Conservation (phyloP, 495 filamentous ascomycete genomes). For the Podospora pseudoanserina region DNA sequence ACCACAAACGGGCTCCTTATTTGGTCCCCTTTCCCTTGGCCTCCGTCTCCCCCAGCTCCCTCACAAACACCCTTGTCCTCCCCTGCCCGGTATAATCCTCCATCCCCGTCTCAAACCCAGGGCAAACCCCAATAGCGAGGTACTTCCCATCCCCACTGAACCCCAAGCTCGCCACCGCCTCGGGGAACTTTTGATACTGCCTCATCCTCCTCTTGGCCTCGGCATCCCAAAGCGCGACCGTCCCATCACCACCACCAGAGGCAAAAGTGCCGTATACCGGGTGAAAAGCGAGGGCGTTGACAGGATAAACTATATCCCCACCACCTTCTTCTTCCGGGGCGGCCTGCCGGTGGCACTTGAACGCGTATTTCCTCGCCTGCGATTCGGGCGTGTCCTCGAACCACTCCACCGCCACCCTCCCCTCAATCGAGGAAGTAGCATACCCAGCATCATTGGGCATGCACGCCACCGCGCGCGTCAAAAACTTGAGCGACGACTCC, state of each 20-base stretch:
- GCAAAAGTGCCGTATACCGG: constrained; percentile 89
- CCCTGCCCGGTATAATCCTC: constrained; percentile 66
- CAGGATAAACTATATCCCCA: constrained; percentile 89
- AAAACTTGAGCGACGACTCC: constrained; percentile 91
- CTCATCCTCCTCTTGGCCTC: constrained; percentile 84
- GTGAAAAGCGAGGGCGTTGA: constrained; percentile 92
- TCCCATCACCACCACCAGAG: constrained; percentile 86
- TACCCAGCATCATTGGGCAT: constrained; percentile 96
- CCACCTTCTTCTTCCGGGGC: constrained; percentile 48
- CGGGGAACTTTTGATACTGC: constrained; percentile 79
- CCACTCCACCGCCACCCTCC: constrained; percentile 93
- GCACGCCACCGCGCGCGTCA: constrained; percentile 88
- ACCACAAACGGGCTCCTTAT: constrained; percentile 19
- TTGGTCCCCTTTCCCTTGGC: constrained; percentile 79
- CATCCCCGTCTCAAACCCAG: constrained; percentile 88
- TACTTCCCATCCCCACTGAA: constrained; percentile 80
- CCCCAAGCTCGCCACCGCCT: constrained; percentile 69
- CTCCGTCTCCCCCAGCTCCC: constrained; percentile 81
- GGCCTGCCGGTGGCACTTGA: constrained; percentile 90
- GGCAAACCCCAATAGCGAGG: constrained; percentile 78
- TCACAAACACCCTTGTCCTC: constrained; percentile 68
- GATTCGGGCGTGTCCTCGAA: constrained; percentile 83
- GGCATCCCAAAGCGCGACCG: constrained; percentile 95
- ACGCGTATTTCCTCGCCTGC: constrained; percentile 91
- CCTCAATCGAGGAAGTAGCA: constrained; percentile 84